phyloP scores from a whole-genome alignment of 2,329 filamentous ascomycete species.

The Camillea tinctor region DNA sequence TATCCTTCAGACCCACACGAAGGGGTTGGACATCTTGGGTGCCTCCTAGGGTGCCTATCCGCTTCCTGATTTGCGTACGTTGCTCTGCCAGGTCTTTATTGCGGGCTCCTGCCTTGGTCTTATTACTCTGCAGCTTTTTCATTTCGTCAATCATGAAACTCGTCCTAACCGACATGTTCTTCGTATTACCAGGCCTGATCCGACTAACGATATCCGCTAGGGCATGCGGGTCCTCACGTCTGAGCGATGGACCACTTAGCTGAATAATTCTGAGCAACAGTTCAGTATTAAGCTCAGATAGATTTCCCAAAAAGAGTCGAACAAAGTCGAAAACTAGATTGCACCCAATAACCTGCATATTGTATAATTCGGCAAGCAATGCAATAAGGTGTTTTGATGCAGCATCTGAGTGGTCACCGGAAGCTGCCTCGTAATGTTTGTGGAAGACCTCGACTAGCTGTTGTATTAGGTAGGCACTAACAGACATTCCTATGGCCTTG shows the following conservation, averaged over 20 bases:
- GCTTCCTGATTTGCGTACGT: conserved; percentile 84
- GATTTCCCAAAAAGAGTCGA: conserved; percentile 68
- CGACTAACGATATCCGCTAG: conserved; percentile 85
- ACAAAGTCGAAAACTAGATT: conserved; percentile 90
- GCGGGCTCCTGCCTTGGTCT: conserved; percentile 70
- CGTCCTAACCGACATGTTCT: conserved; percentile 78
- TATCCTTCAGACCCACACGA: conserved; percentile 76
- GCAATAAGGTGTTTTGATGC: conserved; percentile 63
- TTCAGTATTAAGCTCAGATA: conserved; percentile 87
- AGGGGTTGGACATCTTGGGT: conserved; percentile 66
- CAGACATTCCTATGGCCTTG: conserved; percentile 82
- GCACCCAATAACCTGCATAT: conserved; percentile 82
- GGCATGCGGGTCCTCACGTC: conserved; percentile 83
- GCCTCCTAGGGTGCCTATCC: conserved; percentile 72
- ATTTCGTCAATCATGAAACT: conserved; percentile 98
- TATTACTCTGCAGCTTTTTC: conserved; percentile 91
- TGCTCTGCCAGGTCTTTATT: conserved; percentile 78
- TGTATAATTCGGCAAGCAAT: conserved; percentile 83
- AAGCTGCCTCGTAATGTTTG: conserved; percentile 54
- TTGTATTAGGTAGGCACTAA: conserved; percentile 84
- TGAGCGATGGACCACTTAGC: conserved; percentile 75
- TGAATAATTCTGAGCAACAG: conserved; percentile 81
- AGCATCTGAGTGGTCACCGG: conserved; percentile 33
- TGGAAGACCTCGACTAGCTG: conserved; percentile 75
- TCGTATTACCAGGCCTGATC: conserved; percentile 70